Conservation (phyloP, 169 alveolate species). For the Cyclospora cayetanensis region DNA sequence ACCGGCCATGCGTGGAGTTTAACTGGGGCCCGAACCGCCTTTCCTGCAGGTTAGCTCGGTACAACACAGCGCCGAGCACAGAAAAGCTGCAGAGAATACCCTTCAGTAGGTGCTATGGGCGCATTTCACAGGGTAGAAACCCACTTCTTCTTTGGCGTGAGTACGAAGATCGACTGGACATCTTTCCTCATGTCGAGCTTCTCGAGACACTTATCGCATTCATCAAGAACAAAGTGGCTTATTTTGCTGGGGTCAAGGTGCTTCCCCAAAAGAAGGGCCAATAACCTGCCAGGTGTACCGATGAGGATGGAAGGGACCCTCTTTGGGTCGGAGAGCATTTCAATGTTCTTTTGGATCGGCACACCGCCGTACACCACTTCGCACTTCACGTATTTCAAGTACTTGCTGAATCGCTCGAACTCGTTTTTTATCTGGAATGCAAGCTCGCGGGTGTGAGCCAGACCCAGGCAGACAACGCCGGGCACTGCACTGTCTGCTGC, state of each 20-base stretch:
- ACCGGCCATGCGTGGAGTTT: no score
- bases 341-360: slow-evolving; percentile 93
- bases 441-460: slow-evolving; percentile 99
- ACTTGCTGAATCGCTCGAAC: slow-evolving; percentile 97
- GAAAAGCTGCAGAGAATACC: neutral
- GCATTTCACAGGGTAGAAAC: neutral
- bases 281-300: slow-evolving; percentile 99
- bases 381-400: slow-evolving; percentile 93
- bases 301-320: slow-evolving; percentile 96
- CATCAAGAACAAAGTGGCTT: slow-evolving; percentile 98
- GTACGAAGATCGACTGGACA: slow-evolving; percentile 97
- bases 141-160: slow-evolving; percentile 96
- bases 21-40: no score
- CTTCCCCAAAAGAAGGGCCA: slow-evolving; percentile 94
- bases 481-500: slow-evolving; percentile 77
- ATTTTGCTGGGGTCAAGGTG: slow-evolving; percentile 92
- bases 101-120: no score
- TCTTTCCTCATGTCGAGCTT: slow-evolving; percentile 98
- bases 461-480: slow-evolving; percentile 88
- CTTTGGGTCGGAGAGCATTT: slow-evolving; percentile 93
- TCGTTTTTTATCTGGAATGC: slow-evolving; percentile 99
- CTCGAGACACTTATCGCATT: slow-evolving; percentile 99
- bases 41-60: no score
- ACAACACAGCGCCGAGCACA: neutral
- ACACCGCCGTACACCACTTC: slow-evolving; percentile 99